These are phyloP conservation scores for Antitrichia curtipendula DNA, from an alignment of 225 moss, liverwort and hornwort species.

Conservation along the genomic window DNA sequence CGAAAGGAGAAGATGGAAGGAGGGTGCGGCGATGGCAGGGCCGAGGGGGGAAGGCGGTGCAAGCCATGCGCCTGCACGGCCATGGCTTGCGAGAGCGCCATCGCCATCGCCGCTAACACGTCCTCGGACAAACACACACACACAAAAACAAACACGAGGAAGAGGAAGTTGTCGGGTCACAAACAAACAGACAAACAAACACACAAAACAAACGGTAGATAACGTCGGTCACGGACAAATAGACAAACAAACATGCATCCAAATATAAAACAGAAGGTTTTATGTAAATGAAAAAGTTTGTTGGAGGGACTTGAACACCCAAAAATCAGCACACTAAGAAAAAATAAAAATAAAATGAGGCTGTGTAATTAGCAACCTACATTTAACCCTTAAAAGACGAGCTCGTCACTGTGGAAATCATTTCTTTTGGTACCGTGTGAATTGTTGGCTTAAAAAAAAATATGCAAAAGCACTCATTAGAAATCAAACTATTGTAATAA, in stretches of 20 bases:
- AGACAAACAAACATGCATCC: not conserved
- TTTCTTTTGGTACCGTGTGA: no score
- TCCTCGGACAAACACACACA: not conserved
- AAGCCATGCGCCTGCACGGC: not conserved
- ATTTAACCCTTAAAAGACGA: no score
- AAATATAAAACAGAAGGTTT: no score
- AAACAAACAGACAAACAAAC: not conserved
- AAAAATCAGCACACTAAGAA: not conserved
- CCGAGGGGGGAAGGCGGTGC: not conserved
- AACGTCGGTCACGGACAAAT: not conserved
- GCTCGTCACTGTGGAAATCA: no score
- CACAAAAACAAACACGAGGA: not conserved
- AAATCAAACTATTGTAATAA: no score
- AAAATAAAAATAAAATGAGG: no score
- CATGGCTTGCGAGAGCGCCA: slow-evolving; percentile 26
- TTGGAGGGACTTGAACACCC: not conserved
- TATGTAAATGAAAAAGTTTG: no score
- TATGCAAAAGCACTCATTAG: no score
- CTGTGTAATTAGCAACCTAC: no score
- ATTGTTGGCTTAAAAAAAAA: no score
- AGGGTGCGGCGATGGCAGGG: not conserved
- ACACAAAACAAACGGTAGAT: not conserved
- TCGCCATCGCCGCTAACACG: not conserved
- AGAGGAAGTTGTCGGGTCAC: no score
- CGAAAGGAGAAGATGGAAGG: not conserved